Evolutionary conservation across 208 protist genomes (phyloP).

Genomic region (Trypanosoma grayi): DNA sequence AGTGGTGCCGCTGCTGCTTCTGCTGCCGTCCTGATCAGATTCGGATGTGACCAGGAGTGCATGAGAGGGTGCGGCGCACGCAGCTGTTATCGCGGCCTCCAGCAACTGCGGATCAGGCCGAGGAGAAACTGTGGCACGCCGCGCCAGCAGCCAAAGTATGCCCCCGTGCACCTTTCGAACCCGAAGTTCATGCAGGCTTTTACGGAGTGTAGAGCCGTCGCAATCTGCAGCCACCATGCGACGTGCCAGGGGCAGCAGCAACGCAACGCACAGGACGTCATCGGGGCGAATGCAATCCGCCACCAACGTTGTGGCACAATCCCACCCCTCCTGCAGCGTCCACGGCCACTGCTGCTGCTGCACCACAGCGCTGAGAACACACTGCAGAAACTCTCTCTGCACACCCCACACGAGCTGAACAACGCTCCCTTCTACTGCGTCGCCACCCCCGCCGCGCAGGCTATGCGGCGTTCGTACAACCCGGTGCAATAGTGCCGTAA

Average conservation of each 20-base stretch:
- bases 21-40: neutral
- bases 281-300: slow-evolving; percentile 11
- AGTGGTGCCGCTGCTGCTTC: neutral
- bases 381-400: slow-evolving; percentile 17
- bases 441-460: neutral
- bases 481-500: slow-evolving; percentile 8
- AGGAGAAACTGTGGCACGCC: neutral
- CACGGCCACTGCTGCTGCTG: neutral
- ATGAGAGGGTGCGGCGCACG: slow-evolving; percentile 1
- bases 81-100: slow-evolving; percentile 8
- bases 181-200: slow-evolving; percentile 5
- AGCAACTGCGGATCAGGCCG: slow-evolving; percentile 3
- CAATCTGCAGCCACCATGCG: neutral
- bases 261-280: slow-evolving; percentile 9
- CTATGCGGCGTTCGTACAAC: neutral
- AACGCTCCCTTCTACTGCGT: neutral
- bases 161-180: slow-evolving; percentile 8
- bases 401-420: slow-evolving; percentile 8
- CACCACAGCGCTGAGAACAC: neutral
- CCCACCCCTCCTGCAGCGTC: slow-evolving; percentile 16
- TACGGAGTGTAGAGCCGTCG: neutral
- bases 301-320: slow-evolving; percentile 19
- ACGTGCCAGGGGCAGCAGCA: slow-evolving; percentile 13
- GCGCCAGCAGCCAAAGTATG: slow-evolving; percentile 16
- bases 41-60: slow-evolving; percentile 1